Conservation (phyloP, 2,329 filamentous ascomycete genomes). For the Fusarium albosuccineum region DNA sequence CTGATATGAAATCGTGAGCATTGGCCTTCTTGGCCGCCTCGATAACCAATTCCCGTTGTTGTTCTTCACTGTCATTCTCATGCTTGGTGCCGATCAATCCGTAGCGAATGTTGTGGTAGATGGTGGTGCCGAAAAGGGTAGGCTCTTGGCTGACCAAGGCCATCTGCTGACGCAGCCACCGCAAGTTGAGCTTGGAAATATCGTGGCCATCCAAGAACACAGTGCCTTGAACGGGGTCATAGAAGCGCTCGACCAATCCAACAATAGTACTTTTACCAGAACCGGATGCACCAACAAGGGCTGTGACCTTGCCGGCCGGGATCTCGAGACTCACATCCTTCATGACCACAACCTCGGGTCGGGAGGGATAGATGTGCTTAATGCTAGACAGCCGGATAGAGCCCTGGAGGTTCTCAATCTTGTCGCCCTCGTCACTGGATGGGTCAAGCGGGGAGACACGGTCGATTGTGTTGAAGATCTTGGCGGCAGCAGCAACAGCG, state of each 20-base stretch:
- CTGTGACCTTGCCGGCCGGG: conserved; percentile 91
- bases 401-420: conserved; percentile 79
- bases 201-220: conserved; percentile 87
- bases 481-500: conserved; percentile 84
- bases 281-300: conserved; percentile 92
- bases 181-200: conserved; percentile 83
- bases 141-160: conserved; percentile 94
- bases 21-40: conserved; percentile 92
- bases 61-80: conserved; percentile 75
- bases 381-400: conserved; percentile 84
- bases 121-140: conserved; percentile 88
- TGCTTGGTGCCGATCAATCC: conserved; percentile 87
- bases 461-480: conserved; percentile 96
- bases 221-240: conserved; percentile 84
- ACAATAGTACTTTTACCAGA: conserved; percentile 96
- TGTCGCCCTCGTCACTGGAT: conserved; percentile 75
- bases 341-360: conserved; percentile 92
- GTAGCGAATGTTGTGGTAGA: conserved; percentile 90
- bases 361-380: conserved; percentile 94
- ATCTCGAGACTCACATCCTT: conserved; percentile 83
- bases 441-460: conserved; percentile 87
- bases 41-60: conserved; percentile 77
- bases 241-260: conserved; percentile 93
- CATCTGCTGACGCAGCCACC: conserved; percentile 93
- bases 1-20: conserved; percentile 89